Evolutionary conservation across 805 yeast species (phyloP), one percentile per base, ranked within the genome.

Genomic region (Metschnikowia drakensbergensis): DNA sequence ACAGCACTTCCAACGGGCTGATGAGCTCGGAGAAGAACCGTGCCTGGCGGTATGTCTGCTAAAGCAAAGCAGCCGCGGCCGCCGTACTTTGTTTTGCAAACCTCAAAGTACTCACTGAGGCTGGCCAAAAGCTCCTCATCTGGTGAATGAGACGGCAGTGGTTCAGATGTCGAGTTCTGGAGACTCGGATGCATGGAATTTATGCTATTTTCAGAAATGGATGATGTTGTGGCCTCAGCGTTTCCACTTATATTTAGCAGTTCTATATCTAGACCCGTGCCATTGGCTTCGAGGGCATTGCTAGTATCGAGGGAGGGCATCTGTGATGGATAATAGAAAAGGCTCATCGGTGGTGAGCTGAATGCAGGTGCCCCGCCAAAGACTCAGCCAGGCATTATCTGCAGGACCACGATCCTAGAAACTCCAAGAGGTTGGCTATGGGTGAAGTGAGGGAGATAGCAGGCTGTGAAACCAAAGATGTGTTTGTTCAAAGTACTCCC

Each of bases 21-120:
- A 3, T 58, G 51, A 13, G 79, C 74, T 6, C 40, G 48, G 35
- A 77, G 64, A 3, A 83, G 63, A 0, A 60, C 55, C 0, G 79
- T 71, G 6, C 70, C 78, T 31, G 60, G 55, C 10, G 71, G 63
- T 10, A 83, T 75, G n/a, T 58, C 49, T 2, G 31, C 28, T 0
- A 49, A 54, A 7, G 86, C 77, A 58, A 78, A 82, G 54, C 84
- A 81, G 1, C 86, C 87, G 47, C 87, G 68, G n/a, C 86, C 86
- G 4, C 79, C 74, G 46, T 76, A 77, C 36, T 63, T 60, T 3
- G 84, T 79, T 34, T 64, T 60, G 3, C 57, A 50, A 1, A 76
- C 69, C 5, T 55, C 58, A 50, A 74, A 74, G 11, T 45, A 34
- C 3, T 47, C 46, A 33, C 58, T 54, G 40, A 56, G 51, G 8